phyloP scores from a whole-genome alignment of 345 rosid species.

The Eucalyptus cloeziana region DNA sequence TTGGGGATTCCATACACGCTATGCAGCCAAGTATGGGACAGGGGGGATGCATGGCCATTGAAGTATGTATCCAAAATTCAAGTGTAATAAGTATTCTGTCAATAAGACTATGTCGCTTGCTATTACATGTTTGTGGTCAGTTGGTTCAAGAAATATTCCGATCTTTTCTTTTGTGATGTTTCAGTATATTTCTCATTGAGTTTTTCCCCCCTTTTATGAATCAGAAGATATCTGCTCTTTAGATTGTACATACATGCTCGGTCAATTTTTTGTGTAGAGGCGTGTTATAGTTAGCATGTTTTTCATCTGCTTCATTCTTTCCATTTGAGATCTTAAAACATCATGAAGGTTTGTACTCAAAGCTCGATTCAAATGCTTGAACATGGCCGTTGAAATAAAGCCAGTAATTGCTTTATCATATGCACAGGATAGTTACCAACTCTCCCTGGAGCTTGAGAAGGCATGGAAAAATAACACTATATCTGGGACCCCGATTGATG shows the following conservation, averaged over 20 bases:
- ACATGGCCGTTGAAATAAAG: not conserved
- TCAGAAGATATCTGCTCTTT: not conserved
- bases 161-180: not conserved
- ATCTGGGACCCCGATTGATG: conserved; percentile 40
- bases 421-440: conserved; percentile 77
- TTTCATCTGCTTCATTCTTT: not conserved
- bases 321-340: not conserved
- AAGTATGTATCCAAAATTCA: conserved; percentile 25
- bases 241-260: not conserved
- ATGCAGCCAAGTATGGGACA: conserved; percentile 97
- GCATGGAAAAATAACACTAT: conserved; percentile 52
- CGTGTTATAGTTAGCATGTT: not conserved
- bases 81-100: not conserved
- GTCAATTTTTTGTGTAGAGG: not conserved
- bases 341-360: not conserved
- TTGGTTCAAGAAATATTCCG: not conserved
- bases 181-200: not conserved
- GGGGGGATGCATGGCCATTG: conserved; percentile 98
- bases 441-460: conserved; percentile 71
- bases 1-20: conserved; percentile 94
- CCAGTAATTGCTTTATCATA: not conserved
- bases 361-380: not conserved
- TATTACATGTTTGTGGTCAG: not conserved
- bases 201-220: not conserved
- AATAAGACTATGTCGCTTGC: not conserved